Evolutionary conservation across 768 basidiomycete genomes (phyloP), one percentile per base, ranked within the genome.

Genomic region (Cystobasidiopsis lactophilus): DNA sequence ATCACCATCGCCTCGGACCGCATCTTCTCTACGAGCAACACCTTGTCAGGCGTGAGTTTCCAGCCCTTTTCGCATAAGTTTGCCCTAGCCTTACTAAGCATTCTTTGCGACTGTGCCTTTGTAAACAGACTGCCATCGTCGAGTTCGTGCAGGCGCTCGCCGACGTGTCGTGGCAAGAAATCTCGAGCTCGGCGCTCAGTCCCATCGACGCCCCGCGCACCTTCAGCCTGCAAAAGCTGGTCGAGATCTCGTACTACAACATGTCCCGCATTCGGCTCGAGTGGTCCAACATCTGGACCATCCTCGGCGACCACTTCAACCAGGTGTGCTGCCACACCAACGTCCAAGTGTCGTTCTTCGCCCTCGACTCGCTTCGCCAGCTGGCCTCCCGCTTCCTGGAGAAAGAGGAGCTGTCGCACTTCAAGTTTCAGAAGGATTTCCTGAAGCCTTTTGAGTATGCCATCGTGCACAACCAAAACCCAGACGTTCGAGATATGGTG

Each of bases 401-500:
- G 68, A 98, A 96, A 67, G 93, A 96, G 63, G 93, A 98, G 66
- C 65, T 98, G 55, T 77, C 88, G 2, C 88, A 95, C 69, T 98
- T 96, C 75, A 86, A 89, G 63, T 98, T 98, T 67, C 93, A 98
- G 63, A 98, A 96, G 68, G 91, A 98, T 65, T 98, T 98, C 69
- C 68, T 98, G 56, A 85, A 86, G 63, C 93, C 93, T 0, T 98
- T 96, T 65, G 89, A 96, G 67, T 80, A 93, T 65, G 89, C 93
- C 1, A 98, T 98, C 85, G 74, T 80, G 40, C 82, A 96, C 64
- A 98, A 96, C 66, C 75, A 80, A 52, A 91, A 96, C 66, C 83
- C 86, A 5, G 93, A 95, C 58, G 78, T 91, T 43, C 77, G 93
- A 46, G 93, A 98, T 64, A 84, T 98, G 86, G 41, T 43, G 7